These are phyloP conservation scores for Raphanus hybrid DNA, from an alignment of 441 rosid species.

Conservation along the genomic window DNA sequence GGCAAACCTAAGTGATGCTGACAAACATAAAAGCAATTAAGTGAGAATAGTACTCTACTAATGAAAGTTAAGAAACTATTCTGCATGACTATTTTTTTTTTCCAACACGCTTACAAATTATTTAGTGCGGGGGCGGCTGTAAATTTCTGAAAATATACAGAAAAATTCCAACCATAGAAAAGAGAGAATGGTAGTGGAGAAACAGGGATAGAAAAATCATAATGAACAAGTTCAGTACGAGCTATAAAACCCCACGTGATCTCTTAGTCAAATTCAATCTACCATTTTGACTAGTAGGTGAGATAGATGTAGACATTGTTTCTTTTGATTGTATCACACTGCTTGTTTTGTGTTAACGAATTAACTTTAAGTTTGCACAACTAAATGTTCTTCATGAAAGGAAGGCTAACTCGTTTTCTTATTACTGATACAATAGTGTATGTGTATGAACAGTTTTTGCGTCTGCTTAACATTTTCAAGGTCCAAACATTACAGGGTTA, in stretches of 20 bases:
- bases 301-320: neutral
- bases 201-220: conserved; percentile 24
- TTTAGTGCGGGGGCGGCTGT: conserved; percentile 4
- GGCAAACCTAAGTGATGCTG: neutral
- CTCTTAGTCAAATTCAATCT: conserved; percentile 23
- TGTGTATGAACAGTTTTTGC: no score
- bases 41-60: neutral
- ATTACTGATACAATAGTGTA: neutral
- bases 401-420: neutral
- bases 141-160: neutral
- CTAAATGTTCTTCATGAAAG: neutral
- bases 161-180: conserved; percentile 17
- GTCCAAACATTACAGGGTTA: no score
- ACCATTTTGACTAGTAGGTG: conserved; percentile 11
- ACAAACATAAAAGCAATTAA: no score
- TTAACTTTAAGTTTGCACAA: neutral
- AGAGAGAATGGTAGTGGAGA: conserved; percentile 15
- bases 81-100: neutral
- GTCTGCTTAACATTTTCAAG: no score
- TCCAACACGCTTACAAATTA: conserved; percentile 6
- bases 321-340: conserved; percentile 6
- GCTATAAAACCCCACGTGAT: conserved; percentile 31
- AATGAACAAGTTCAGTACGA: conserved; percentile 16
- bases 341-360: neutral
- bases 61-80: neutral